Conservation (phyloP, 1,284 basidiomycete genomes). For the Heterobasidion parviporum region DNA sequence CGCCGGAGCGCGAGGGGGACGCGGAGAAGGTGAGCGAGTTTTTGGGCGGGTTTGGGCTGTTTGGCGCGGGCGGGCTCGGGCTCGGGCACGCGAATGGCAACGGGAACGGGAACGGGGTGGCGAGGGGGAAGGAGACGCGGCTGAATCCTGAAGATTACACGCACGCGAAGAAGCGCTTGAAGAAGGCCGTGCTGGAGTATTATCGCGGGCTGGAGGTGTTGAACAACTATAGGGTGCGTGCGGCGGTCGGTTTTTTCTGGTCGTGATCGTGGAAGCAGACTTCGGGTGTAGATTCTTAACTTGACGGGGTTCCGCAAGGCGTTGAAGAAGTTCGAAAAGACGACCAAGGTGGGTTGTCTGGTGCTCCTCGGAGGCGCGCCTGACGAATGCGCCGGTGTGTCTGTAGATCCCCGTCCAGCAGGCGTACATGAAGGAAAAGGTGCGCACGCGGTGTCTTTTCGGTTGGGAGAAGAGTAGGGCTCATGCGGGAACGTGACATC, state of each 20-base stretch:
- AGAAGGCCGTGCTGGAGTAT: conserved; percentile 78
- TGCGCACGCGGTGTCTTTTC: conserved; percentile 17
- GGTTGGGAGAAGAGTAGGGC: not conserved
- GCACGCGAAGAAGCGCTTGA: conserved; percentile 75
- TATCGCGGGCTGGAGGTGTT: conserved; percentile 78
- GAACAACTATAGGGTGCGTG: conserved; percentile 79
- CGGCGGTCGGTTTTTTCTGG: not conserved
- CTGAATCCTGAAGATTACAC: conserved; percentile 71
- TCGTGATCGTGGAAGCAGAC: not conserved
- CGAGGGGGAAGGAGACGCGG: not conserved
- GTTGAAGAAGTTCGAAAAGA: conserved; percentile 91
- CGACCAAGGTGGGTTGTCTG: conserved; percentile 45
- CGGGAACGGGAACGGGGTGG: not conserved
- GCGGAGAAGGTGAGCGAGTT: not conserved
- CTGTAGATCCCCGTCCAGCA: conserved; percentile 51
- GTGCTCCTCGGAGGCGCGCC: not conserved
- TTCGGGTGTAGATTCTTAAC: conserved; percentile 64
- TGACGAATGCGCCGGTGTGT: not conserved
- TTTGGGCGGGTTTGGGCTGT: not conserved
- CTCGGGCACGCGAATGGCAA: not conserved
- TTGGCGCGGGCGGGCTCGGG: not conserved
- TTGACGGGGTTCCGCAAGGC: conserved; percentile 88
- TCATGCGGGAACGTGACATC: not conserved
- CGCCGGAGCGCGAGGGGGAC: not conserved
- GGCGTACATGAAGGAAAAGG: conserved; percentile 72